These are phyloP conservation scores for Metarhizium rileyi DNA, from an alignment of 2,329 filamentous ascomycete species.

Conservation along the genomic window DNA sequence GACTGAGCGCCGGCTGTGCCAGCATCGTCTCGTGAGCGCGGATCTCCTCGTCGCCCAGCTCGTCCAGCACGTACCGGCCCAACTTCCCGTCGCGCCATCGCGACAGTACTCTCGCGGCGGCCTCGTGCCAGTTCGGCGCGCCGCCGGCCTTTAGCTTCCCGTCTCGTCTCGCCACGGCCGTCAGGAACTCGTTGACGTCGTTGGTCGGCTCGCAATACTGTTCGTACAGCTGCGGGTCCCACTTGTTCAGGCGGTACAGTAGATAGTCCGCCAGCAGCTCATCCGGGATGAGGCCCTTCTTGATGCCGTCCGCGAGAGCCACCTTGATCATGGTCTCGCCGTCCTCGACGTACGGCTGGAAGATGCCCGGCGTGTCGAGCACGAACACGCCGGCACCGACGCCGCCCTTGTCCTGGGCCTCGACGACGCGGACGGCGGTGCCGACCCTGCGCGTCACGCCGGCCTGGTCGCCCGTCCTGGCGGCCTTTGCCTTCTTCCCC, in stretches of 20 bases:
- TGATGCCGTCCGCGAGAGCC: slow-evolving; percentile 83
- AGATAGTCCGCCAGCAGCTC: slow-evolving; percentile 83
- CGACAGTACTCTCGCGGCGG: slow-evolving; percentile 72
- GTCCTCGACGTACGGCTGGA: slow-evolving; percentile 81
- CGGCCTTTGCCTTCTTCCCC: slow-evolving; percentile 51
- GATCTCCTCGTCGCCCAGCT: slow-evolving; percentile 53
- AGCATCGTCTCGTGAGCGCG: slow-evolving; percentile 35
- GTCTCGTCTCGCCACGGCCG: slow-evolving; percentile 59
- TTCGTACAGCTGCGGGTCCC: slow-evolving; percentile 51
- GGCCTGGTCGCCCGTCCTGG: slow-evolving; percentile 75
- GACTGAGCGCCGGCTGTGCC: slow-evolving; percentile 43
- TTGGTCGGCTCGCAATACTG: slow-evolving; percentile 67
- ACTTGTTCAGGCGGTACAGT: slow-evolving; percentile 70
- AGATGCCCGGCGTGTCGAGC: slow-evolving; percentile 89
- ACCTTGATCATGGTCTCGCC: slow-evolving; percentile 89
- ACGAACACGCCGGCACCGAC: slow-evolving; percentile 63
- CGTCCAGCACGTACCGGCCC: slow-evolving; percentile 71
- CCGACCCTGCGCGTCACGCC: slow-evolving; percentile 82
- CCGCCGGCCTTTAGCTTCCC: slow-evolving; percentile 71
- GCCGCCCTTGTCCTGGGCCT: slow-evolving; percentile 29
- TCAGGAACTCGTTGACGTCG: slow-evolving; percentile 64
- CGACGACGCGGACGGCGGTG: slow-evolving; percentile 67
- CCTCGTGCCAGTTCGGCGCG: slow-evolving; percentile 56
- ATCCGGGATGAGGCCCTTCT: slow-evolving; percentile 72
- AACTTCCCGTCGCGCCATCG: slow-evolving; percentile 71